Conservation (phyloP, 495 filamentous ascomycete genomes). For the Xylaria bambusicola region DNA sequence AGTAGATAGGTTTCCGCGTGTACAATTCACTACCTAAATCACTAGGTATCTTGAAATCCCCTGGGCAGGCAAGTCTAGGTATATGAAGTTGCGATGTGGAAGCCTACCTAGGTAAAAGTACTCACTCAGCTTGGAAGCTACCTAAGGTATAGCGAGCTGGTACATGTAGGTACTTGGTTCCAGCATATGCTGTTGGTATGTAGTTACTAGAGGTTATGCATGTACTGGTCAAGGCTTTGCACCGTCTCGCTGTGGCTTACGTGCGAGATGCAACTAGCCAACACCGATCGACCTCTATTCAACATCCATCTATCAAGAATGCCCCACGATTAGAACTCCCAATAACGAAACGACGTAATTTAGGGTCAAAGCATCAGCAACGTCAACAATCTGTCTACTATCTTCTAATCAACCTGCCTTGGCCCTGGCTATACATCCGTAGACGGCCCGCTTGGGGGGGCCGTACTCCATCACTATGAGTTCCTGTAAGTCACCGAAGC, state of each 20-base stretch:
- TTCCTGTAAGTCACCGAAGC: slow-evolving; percentile 41
- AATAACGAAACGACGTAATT: slow-evolving; percentile 1
- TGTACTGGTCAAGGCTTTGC: background rate
- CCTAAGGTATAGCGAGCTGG: no score
- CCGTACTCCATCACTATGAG: slow-evolving; percentile 43
- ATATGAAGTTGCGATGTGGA: no score
- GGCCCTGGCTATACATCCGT: slow-evolving; percentile 39
- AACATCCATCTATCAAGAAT: background rate
- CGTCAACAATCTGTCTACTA: background rate
- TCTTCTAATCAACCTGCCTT: slow-evolving; percentile 9
- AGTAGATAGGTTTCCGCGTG: no score
- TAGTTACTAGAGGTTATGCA: background rate
- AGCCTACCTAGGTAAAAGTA: no score
- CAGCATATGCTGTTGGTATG: no score
- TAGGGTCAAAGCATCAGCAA: background rate
- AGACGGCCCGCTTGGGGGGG: slow-evolving; percentile 48
- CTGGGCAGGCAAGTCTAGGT: no score
- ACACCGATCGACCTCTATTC: slow-evolving; percentile 16
- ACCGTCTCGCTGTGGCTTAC: slow-evolving; percentile 7
- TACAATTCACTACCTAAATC: no score
- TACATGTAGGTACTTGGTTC: no score
- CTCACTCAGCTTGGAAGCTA: no score
- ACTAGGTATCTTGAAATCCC: no score
- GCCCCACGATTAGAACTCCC: slow-evolving; percentile 7
- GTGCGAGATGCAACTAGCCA: slow-evolving; percentile 3